A percentile compares a stretch with the other conserved stretches of the same genome.
Evolutionary conservation across 805 yeast species (phyloP).

Genomic region (Candida orba): DNA sequence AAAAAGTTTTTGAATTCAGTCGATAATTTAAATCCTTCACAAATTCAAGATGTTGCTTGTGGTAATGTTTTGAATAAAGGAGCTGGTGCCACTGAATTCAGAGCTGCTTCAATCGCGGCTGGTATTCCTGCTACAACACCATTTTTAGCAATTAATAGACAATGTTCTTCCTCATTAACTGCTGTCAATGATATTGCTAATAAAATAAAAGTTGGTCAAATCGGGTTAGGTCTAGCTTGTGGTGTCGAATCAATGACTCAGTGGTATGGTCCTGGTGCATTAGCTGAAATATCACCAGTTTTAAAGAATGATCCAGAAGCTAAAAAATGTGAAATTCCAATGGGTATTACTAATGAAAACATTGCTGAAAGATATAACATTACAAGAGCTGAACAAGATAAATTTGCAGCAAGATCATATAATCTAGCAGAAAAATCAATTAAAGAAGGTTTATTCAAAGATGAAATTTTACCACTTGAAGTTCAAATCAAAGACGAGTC

Average conservation of each 20-base stretch:
- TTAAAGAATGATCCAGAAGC: conserved; percentile 40
- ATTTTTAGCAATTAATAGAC: conserved; percentile 82
- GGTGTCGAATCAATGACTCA: conserved; percentile 95
- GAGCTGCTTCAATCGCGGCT: conserved; percentile 87
- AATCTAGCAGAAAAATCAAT: conserved; percentile 78
- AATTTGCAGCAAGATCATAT: conserved; percentile 82
- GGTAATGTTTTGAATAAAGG: conserved; percentile 92
- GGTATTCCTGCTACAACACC: conserved; percentile 81
- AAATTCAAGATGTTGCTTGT: conserved; percentile 78
- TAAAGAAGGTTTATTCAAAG: conserved; percentile 64
- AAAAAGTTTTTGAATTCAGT: conserved; percentile 51
- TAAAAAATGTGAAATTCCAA: conserved; percentile 81
- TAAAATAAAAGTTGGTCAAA: conserved; percentile 82
- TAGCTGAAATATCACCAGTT: conserved; percentile 51
- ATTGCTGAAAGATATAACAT: conserved; percentile 64
- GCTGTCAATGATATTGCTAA: conserved; percentile 87
- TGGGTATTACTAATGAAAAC: conserved; percentile 95
- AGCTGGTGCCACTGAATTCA: conserved; percentile 91
- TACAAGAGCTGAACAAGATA: conserved; percentile 71
- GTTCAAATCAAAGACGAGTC: conserved; percentile 49
- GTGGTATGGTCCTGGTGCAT: conserved; percentile 75
- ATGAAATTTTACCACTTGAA: conserved; percentile 81
- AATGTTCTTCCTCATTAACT: conserved; percentile 91
- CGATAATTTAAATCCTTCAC: conserved; percentile 37
- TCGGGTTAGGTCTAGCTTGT: conserved; percentile 82